Percentiles rank a stretch among this genome's conserved stretches.
Evolutionary conservation across 192 early-diverging fungal species (phyloP).

Genomic region (Rhizoclosmatium globosum): DNA sequence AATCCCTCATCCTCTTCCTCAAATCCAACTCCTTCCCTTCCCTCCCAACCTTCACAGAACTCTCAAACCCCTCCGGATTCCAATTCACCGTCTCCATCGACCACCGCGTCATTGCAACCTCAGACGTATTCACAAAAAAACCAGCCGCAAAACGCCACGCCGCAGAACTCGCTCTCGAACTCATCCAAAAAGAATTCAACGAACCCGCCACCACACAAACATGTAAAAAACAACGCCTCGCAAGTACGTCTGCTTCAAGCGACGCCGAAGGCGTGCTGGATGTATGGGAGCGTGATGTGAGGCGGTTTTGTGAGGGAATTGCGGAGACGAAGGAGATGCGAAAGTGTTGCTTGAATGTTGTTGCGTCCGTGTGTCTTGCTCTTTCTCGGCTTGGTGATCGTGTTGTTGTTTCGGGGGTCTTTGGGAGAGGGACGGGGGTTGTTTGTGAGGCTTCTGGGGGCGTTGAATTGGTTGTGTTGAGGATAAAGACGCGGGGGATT

Average conservation of each 20-base stretch:
- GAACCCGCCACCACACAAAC: neutral
- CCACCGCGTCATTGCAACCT: slow-evolving; percentile 5
- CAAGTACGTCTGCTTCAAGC: neutral
- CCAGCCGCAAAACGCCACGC: neutral
- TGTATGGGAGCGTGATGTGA: neutral
- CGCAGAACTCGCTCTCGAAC: neutral
- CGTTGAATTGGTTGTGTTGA: neutral
- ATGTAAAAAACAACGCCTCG: neutral
- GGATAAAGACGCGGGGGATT: neutral
- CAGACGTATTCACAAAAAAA: neutral
- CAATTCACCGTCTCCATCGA: slow-evolving; percentile 8
- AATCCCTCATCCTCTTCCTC: neutral
- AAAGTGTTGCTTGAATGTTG: slow-evolving; percentile 13
- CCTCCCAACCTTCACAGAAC: neutral
- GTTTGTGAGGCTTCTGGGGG: neutral
- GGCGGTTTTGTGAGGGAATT: neutral
- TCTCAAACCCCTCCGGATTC: neutral
- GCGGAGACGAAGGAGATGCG: slow-evolving; percentile 5
- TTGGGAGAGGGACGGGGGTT: neutral
- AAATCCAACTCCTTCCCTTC: neutral
- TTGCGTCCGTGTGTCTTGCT: neutral
- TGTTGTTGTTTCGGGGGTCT: slow-evolving; percentile 3
- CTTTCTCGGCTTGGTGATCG: neutral
- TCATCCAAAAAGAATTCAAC: neutral
- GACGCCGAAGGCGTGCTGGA: neutral